Evolutionary conservation across 2,329 filamentous ascomycete species (phyloP), one percentile per base, ranked within the genome.

Genomic region (Cryphonectria nitschkei): DNA sequence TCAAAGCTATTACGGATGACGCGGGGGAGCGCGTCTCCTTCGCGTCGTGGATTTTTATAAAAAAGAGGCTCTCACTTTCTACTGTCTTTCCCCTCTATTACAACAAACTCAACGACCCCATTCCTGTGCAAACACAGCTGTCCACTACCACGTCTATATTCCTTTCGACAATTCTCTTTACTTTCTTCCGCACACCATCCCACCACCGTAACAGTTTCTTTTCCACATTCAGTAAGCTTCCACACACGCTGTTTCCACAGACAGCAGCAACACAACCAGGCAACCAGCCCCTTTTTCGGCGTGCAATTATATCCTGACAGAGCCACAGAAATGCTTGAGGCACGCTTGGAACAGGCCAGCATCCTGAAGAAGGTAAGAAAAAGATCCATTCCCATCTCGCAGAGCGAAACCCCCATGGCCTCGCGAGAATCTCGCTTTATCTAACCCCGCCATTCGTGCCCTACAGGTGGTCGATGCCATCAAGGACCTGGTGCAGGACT

Each of bases 401-500:
- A n/a, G 26, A 26, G 16, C 43, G 19, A 50, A n/a, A n/a, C 16
- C 16, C 39, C 41, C 11, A 2, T 7, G 19, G n/a, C 34, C 60
- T 73, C 41, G 74, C 46, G 64, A 56, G 6, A 26, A 2, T 37
- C 13, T 46, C 16, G 63, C 58, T 65, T 50, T n/a, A n/a, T 46
- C 76, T 80, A 70, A 74, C 39, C 65, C 61, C 70, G 8, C 32
- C n/a, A 62, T 29, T 29, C 34, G 56, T 60, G 65, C 29, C 61
- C 39, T 7, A 26, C 76, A 97, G 94, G 93, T 98, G 74, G 95
- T 99, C 79, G 97, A 99, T 81, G 94, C 97, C 77, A 98, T 99
- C 90, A 98, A 98, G 85, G 96, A 99, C 79, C 90, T 99, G 67
- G 96, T 99, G 68, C 96, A 98, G 84, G 96, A 99, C 85, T 99